A percentile compares a stretch with the other conserved stretches of the same genome.
These are phyloP conservation scores for Pseudoscleropodium purum DNA, from an alignment of 225 moss, liverwort and hornwort genomes.

Conservation along the genomic window DNA sequence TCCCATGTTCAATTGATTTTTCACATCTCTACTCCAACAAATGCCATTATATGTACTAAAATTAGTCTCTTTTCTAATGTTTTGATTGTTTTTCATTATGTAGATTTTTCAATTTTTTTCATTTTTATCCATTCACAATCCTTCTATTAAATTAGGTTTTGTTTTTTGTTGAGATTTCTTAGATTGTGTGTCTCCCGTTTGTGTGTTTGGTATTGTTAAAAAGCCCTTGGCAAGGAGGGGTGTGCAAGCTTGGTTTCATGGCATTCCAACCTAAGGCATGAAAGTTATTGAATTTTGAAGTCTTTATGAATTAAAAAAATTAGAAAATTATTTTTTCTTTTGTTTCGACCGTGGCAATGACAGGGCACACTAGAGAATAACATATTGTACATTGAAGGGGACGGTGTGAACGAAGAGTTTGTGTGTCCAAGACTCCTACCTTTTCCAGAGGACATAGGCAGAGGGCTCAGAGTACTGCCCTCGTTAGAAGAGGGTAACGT, in stretches of 20 bases:
- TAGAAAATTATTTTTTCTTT: too few relatives aligned
- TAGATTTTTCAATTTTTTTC: background rate
- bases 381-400: background rate
- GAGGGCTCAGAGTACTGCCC: background rate
- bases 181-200: too few relatives aligned
- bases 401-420: background rate
- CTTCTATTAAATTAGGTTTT: too few relatives aligned
- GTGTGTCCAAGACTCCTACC: background rate
- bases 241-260: too few relatives aligned
- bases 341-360: too few relatives aligned
- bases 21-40: background rate
- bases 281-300: too few relatives aligned
- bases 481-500: background rate
- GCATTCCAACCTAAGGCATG: too few relatives aligned
- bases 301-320: too few relatives aligned
- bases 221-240: too few relatives aligned
- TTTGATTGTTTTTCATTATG: background rate
- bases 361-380: background rate
- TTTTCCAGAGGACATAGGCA: background rate
- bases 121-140: background rate
- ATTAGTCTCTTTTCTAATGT: too few relatives aligned
- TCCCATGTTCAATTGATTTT: background rate
- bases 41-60: background rate
- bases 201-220: too few relatives aligned
- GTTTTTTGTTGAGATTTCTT: too few relatives aligned